Evolutionary conservation across 148 eudicot species (phyloP).

Genomic region (Vaccinium darrowii): DNA sequence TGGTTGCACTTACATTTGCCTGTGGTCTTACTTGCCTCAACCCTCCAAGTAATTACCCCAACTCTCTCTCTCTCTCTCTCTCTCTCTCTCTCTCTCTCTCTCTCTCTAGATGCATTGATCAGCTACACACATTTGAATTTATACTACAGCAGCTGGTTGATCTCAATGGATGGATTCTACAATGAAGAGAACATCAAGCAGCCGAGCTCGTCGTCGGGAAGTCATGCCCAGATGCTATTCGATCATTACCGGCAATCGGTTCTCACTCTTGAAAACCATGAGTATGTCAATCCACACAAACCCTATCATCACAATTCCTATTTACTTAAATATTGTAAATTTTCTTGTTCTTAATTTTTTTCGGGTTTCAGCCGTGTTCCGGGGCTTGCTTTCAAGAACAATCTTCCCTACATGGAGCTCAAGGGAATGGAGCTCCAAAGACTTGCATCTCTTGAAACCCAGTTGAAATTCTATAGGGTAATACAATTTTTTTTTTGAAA

Average conservation of each 20-base stretch:
- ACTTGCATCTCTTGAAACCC: constrained; percentile 39
- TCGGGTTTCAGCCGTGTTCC: constrained; percentile 51
- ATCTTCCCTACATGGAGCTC: constrained; percentile 44
- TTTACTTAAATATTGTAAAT: not conserved
- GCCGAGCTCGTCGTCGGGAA: constrained; percentile 48
- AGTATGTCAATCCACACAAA: constrained; percentile 17
- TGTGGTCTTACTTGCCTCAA: constrained; percentile 57
- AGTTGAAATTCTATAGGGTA: constrained; percentile 73
- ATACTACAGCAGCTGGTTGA: constrained; percentile 42
- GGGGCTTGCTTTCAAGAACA: constrained; percentile 67
- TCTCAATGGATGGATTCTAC: constrained; percentile 52
- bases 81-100: not conserved
- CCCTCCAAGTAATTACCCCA: constrained; percentile 26
- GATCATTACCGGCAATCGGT: constrained; percentile 38
- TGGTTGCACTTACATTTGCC: constrained; percentile 64
- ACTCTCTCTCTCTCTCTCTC: constrained; percentile 1
- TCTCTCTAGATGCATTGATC: too few relatives aligned
- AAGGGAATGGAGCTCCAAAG: constrained; percentile 54
- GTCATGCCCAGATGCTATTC: constrained; percentile 40
- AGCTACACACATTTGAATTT: too few relatives aligned
- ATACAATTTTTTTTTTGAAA: not conserved
- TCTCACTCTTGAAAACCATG: constrained; percentile 14
- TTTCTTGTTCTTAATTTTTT: not conserved
- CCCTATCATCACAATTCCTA: not conserved
- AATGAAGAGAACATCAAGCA: constrained; percentile 26